These are phyloP conservation scores for Fomitopsis betulina DNA, from an alignment of 1,284 basidiomycete species.

Conservation along the genomic window DNA sequence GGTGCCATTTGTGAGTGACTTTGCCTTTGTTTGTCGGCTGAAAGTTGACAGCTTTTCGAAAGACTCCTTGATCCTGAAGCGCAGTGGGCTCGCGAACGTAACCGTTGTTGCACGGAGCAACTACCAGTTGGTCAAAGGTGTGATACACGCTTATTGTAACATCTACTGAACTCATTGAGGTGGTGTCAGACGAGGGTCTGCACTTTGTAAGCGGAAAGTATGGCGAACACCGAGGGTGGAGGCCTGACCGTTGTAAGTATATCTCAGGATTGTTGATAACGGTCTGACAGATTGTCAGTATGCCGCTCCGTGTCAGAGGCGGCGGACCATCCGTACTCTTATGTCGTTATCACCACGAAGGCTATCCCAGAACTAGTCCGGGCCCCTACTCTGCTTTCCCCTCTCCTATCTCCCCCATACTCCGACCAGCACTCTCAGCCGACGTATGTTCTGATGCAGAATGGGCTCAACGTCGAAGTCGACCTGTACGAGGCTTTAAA, in stretches of 20 bases:
- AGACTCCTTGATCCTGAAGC: slow-evolving; percentile 61
- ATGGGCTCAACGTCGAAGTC: slow-evolving; percentile 71
- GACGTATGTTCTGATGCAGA: slow-evolving; percentile 69
- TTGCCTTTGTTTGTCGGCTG: background rate
- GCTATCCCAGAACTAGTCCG: slow-evolving; percentile 64
- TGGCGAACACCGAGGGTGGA: slow-evolving; percentile 54
- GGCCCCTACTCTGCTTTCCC: slow-evolving; percentile 54
- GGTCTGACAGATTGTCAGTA: slow-evolving; percentile 32
- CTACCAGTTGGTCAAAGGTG: slow-evolving; percentile 53
- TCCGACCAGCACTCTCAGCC: slow-evolving; percentile 43
- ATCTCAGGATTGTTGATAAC: background rate
- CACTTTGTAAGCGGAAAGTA: slow-evolving; percentile 56
- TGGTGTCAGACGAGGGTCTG: slow-evolving; percentile 41
- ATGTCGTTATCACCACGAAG: slow-evolving; percentile 71
- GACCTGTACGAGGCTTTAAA: slow-evolving; percentile 58
- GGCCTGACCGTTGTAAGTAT: slow-evolving; percentile 53
- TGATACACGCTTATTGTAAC: slow-evolving; percentile 10
- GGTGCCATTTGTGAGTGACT: slow-evolving; percentile 47
- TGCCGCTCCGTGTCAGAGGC: slow-evolving; percentile 55
- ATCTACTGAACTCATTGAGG: background rate
- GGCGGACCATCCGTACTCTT: slow-evolving; percentile 55
- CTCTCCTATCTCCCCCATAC: slow-evolving; percentile 52
- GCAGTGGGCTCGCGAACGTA: slow-evolving; percentile 58
- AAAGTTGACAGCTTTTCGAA: background rate
- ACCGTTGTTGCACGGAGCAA: slow-evolving; percentile 76